A percentile compares a stretch with the other conserved stretches of the same genome.
These are phyloP conservation scores for Teunomyces aglyptinius DNA, from an alignment of 805 yeast genomes.

Conservation along the genomic window DNA sequence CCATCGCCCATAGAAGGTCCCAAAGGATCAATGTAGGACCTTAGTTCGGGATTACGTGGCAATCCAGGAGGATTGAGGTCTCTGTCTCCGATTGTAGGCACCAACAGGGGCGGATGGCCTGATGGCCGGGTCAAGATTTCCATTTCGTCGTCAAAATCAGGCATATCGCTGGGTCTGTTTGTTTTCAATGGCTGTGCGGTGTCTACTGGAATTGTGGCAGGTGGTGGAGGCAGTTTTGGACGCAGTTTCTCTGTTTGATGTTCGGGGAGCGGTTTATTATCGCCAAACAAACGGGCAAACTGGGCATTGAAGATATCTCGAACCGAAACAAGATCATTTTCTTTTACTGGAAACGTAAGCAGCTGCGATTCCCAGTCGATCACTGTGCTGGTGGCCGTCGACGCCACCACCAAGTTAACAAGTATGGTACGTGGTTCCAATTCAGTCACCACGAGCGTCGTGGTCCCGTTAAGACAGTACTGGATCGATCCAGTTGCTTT, in stretches of 20 bases:
- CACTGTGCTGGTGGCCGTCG: conserved; percentile 1
- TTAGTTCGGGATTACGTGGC: conserved; percentile 39
- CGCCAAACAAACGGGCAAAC: neutral
- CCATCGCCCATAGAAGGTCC: conserved; percentile 28
- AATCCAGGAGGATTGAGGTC: conserved; percentile 52
- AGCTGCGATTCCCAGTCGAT: conserved; percentile 2
- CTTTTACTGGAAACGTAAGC: conserved; percentile 4
- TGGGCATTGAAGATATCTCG: neutral
- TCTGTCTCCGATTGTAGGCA: conserved; percentile 44
- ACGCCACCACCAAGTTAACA: conserved; percentile 11
- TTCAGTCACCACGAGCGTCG: conserved; percentile 4
- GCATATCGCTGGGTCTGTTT: conserved; percentile 39
- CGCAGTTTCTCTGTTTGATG: neutral
- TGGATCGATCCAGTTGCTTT: neutral
- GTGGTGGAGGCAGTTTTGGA: neutral
- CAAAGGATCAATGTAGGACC: conserved; percentile 45
- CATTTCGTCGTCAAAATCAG: conserved; percentile 55
- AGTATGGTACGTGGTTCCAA: conserved; percentile 8
- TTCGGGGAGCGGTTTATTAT: neutral
- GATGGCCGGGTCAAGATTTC: conserved; percentile 27
- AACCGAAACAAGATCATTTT: neutral
- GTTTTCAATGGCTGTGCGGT: conserved; percentile 1
- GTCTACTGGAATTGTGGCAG: conserved; percentile 4
- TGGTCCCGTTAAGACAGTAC: neutral
- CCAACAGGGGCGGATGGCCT: conserved; percentile 6